Conservation (phyloP, 352 stramenopile genomes). For the Globisporangium emineosum region DNA sequence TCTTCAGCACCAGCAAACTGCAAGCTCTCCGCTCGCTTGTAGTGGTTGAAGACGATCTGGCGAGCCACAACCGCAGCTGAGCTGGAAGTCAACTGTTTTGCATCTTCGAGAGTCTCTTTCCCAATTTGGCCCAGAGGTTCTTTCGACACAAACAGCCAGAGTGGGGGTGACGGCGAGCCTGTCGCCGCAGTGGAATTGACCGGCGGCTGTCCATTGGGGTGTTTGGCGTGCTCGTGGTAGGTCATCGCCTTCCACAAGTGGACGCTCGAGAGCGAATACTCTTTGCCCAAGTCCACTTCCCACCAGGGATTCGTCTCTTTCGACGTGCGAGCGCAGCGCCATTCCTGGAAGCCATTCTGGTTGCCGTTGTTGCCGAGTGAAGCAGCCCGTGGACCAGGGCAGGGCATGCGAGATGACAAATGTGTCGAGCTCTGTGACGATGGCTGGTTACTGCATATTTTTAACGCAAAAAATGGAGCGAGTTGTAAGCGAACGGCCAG, state of each 20-base stretch:
- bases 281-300: conserved; percentile 58
- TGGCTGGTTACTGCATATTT: conserved; percentile 24
- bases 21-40: conserved; percentile 22
- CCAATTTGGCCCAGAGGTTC: conserved; percentile 24
- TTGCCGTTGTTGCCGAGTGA: conserved; percentile 63
- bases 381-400: conserved; percentile 36
- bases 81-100: background rate
- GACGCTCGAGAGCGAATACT: conserved; percentile 33
- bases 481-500: too few species aligned
- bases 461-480: too few species aligned
- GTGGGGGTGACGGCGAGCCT: conserved; percentile 28
- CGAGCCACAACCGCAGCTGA: background rate
- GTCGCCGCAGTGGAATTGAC: conserved; percentile 31
- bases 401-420: conserved; percentile 27
- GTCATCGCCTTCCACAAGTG: conserved; percentile 72
- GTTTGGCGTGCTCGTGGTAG: conserved; percentile 61
- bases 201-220: conserved; percentile 36
- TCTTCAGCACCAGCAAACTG: conserved; percentile 7
- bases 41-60: conserved; percentile 15
- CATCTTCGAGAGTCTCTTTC: background rate
- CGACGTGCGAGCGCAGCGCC: conserved; percentile 55
- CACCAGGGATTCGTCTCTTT: conserved; percentile 64
- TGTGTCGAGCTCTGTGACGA: conserved; percentile 62
- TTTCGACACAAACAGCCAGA: conserved; percentile 62
- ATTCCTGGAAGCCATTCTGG: conserved; percentile 68